These are phyloP conservation scores for Stachybotrys elegans DNA, from an alignment of 2,329 filamentous ascomycete species.

Conservation along the genomic window DNA sequence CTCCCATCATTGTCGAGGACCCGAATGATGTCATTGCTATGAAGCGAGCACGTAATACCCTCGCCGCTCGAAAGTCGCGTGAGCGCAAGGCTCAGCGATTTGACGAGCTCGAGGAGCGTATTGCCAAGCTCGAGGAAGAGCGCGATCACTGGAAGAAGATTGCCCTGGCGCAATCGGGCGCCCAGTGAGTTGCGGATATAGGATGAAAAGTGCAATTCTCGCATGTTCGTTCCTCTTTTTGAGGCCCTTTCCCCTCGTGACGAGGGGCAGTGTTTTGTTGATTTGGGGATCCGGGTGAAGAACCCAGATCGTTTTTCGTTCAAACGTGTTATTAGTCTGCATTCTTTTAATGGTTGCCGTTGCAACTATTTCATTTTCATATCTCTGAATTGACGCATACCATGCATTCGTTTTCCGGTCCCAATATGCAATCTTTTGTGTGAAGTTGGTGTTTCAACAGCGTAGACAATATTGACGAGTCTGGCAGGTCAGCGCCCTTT, in stretches of 20 bases:
- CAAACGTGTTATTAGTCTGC: too few species aligned
- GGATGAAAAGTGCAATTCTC: constrained; percentile 4
- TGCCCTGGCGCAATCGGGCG: constrained; percentile 37
- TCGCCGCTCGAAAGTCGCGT: constrained; percentile 89
- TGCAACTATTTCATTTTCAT: too few species aligned
- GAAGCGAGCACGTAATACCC: constrained; percentile 91
- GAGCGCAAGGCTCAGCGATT: constrained; percentile 77
- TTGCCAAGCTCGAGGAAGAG: constrained; percentile 63
- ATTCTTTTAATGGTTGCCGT: too few species aligned
- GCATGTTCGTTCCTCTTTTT: background rate
- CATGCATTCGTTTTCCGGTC: too few species aligned
- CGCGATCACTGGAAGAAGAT: constrained; percentile 61
- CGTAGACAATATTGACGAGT: too few species aligned
- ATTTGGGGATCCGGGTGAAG: background rate
- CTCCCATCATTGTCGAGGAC: constrained; percentile 73
- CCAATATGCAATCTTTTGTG: too few species aligned
- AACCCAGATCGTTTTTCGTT: too few species aligned
- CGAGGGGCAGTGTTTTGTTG: too few species aligned
- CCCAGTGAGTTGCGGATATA: constrained; percentile 20
- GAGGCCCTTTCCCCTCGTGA: background rate
- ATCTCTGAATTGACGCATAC: too few species aligned
- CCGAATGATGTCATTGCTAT: constrained; percentile 69
- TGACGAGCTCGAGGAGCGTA: constrained; percentile 68
- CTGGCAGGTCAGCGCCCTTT: too few species aligned
- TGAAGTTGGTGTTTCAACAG: too few species aligned